Base-by-base conservation (phyloP, 1,139 yeast species). In the Tardiomyces depauwii region DNA sequence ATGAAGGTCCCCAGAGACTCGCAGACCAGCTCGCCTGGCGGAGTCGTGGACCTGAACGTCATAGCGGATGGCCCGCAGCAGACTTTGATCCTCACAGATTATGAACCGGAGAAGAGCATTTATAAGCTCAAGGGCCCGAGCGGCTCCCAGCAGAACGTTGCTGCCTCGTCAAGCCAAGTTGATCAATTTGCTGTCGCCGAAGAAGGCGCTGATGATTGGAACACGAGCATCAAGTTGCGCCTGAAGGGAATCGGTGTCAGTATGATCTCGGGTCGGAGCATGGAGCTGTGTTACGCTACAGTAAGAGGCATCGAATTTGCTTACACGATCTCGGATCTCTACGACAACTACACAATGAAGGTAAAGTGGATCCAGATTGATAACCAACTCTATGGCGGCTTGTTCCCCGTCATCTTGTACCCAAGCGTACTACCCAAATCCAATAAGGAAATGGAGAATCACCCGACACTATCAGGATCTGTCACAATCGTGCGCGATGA, bases 11-110 rank as follows among this genome's bases (percentile, higher is more conserved):
- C 62, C 2, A 21, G 25, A 21, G 19, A 38, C 10, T 47, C 49
- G 5, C 50, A 48, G 3, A 47, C 45, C 1, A 42, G 45, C 12
- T 33, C 46, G 9, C 48, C 46, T 13, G 74, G 72, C 44, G 65
- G 70, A 1, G 76, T 80, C 45, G 89, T 87, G 30, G 97, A 89
- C 58, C 69, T 91, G 57, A 87, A 88, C 61, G 97, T 91, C 39
- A 82, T 88, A 42, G 98, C 97, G 0, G 97, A 91, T 67, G 98
- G 97, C 0, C 95, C 96, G 0, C 80, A 91, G 0, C 96, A 88
- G 61, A 82, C 95, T 0, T 72, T 91, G 54, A 82, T 88, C 2
- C 80, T 91, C 7, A 77, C 95, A 1, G 80, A 85, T 50, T 87
- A 87, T 59, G 94, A 86, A 56, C 82, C 93, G 5, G 75, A 79